Evolutionary conservation across 495 filamentous ascomycete genomes (phyloP).

Genomic region (Podospora comata): DNA sequence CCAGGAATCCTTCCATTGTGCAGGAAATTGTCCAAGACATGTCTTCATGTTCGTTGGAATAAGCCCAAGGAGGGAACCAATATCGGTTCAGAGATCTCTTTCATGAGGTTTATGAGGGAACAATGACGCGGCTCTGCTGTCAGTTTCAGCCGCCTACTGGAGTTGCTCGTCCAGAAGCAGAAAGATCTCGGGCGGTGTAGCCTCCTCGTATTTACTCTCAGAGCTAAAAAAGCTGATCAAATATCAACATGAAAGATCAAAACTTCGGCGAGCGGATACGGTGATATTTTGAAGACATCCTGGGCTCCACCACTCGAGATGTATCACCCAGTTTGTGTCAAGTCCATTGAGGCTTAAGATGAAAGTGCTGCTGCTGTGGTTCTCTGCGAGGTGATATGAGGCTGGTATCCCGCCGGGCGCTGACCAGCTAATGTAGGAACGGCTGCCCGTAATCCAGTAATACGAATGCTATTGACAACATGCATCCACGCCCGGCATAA

Average conservation of each 20-base stretch:
- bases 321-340: background rate
- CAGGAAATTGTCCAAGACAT: background rate
- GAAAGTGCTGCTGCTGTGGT: background rate
- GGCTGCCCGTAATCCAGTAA: background rate
- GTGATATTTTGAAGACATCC: background rate
- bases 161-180: background rate
- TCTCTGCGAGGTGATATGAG: background rate
- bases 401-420: background rate
- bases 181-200: background rate
- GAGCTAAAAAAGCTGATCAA: background rate
- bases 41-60: background rate
- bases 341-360: background rate
- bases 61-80: background rate
- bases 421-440: background rate
- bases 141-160: background rate
- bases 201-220: background rate
- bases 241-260: background rate
- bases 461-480: background rate
- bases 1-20: background rate
- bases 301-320: background rate
- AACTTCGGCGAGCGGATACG: background rate
- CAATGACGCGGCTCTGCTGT: background rate
- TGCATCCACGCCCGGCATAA: background rate
- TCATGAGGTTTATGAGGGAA: background rate
- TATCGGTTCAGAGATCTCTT: background rate